phyloP scores from a whole-genome alignment of 192 early-diverging fungal species.

The Globomyces pollinis-pini region DNA sequence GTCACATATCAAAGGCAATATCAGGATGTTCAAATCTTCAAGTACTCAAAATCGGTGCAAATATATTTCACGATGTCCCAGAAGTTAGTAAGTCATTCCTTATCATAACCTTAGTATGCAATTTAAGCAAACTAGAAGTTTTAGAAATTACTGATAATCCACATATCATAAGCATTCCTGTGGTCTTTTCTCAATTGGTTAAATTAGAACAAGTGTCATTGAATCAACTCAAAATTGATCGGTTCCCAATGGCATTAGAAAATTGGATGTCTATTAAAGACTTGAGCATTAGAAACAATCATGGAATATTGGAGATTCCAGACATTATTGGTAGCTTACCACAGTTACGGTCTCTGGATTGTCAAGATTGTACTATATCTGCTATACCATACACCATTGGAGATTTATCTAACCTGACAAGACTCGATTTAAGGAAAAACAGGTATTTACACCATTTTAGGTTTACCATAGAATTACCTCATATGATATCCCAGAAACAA shows the following conservation, averaged over 20 bases:
- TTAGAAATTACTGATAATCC: slow-evolving; percentile 39
- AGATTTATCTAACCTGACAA: slow-evolving; percentile 18
- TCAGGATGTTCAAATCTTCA: slow-evolving; percentile 13
- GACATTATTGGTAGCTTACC: slow-evolving; percentile 3
- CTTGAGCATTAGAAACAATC: slow-evolving; percentile 31
- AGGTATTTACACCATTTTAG: too few relatives aligned
- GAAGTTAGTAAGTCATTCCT: slow-evolving; percentile 23
- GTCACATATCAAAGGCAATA: slow-evolving; percentile 25
- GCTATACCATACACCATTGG: slow-evolving; percentile 34
- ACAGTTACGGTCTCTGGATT: slow-evolving; percentile 21
- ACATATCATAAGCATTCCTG: slow-evolving; percentile 35
- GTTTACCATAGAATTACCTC: slow-evolving; percentile 32
- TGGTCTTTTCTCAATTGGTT: slow-evolving; percentile 16
- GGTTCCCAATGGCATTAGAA: slow-evolving; percentile 28
- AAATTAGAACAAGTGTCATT: slow-evolving; percentile 26
- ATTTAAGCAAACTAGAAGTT: slow-evolving; percentile 31
- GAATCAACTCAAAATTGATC: slow-evolving; percentile 27
- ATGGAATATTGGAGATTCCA: slow-evolving; percentile 39
- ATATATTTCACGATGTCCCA: slow-evolving; percentile 26
- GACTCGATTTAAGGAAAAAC: slow-evolving; percentile 38
- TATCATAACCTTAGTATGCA: slow-evolving; percentile 19
- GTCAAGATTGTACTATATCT: slow-evolving; percentile 26
- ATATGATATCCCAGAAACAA: slow-evolving; percentile 27
- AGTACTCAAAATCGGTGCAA: slow-evolving; percentile 20
- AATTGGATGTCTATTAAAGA: slow-evolving; percentile 32